Evolutionary conservation across 2,329 filamentous ascomycete species (phyloP), one percentile per base, ranked within the genome.

Genomic region (Curvularia hawaiiensis): DNA sequence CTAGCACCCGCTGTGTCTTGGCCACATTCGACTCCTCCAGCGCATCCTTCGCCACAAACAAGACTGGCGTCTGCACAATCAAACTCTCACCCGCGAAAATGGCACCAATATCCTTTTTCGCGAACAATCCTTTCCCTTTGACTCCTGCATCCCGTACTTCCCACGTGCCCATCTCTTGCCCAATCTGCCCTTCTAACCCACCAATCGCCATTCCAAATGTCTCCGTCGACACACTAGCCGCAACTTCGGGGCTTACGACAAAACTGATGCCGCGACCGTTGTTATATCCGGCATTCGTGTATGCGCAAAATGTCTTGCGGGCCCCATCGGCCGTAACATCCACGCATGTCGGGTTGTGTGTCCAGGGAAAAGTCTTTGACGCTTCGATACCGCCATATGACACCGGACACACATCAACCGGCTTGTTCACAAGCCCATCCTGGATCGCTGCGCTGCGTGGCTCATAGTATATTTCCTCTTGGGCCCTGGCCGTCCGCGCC

Each of bases 211-310:
- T 52, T 8, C 53, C 58, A 49, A 61, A 69, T 1, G 58, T 58
- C 22, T 66, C 65, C 20, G 49, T 54, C 0, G 59, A 62, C 8
- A 72, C 55, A 16, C 57, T 64, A 6, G 66, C 61, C 4, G 68
- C 69, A 2, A 67, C 56, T 16, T 71, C 67, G 1, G 71, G 70
- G 1, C 55, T 69, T 0, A 67, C 69, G 16, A 75, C 59, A n/a
- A 75, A 58, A 50, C 66, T 70, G 33, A 75, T 63, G 22, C 72
- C 72, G 3, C 72, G 68, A 11, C 64, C 67, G 20, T 59, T 60
- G 33, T 66, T 66, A 56, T 71, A 73, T 8, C 54, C 33, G 0
- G 28, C 26, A 51, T 71, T 73, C 3, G 69, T 72, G 53, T 70
- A 74, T 10, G 67, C 56, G 57, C 71, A 74, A 45, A 68, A 69